A percentile compares a stretch with the other conserved stretches of the same genome.
These are phyloP conservation scores for Quercus aquifolioides DNA, from an alignment of 306 rosid species.

Conservation along the genomic window DNA sequence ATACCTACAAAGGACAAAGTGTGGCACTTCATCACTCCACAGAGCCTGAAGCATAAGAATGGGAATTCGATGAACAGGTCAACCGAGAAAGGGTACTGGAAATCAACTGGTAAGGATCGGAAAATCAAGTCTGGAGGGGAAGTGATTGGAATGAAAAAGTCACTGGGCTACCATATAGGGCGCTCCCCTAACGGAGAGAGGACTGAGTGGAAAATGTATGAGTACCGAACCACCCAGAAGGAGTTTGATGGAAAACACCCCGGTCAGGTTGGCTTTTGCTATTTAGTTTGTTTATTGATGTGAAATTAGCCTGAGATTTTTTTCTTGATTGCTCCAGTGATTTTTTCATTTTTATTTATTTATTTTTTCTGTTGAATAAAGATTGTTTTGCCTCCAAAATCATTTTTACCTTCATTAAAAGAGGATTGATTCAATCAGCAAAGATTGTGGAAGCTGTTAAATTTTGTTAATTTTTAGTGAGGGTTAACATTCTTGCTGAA, in stretches of 20 bases:
- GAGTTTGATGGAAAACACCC: conserved; percentile 96
- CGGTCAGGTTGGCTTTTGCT: conserved; percentile 65
- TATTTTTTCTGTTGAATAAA: background rate
- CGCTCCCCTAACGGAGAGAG: conserved; percentile 94
- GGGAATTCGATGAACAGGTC: conserved; percentile 88
- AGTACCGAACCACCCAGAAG: conserved; percentile 71
- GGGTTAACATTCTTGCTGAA: background rate
- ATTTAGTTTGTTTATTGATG: background rate
- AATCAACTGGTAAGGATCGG: conserved; percentile 96
- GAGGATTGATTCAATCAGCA: background rate
- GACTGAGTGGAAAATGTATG: conserved; percentile 89
- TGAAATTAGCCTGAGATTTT: background rate
- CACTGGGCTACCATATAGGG: conserved; percentile 79
- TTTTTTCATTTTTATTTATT: background rate
- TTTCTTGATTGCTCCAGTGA: background rate
- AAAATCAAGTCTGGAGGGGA: conserved; percentile 61
- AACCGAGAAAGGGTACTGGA: conserved; percentile 78
- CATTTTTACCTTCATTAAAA: background rate
- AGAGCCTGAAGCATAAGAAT: conserved; percentile 83
- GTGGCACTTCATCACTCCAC: conserved; percentile 96
- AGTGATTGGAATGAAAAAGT: conserved; percentile 93
- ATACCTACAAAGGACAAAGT: conserved; percentile 71
- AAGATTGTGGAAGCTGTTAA: background rate
- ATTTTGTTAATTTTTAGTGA: background rate
- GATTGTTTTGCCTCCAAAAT: background rate